Percentiles rank a stretch among this genome's conserved stretches.
These are phyloP conservation scores for Alternaria conjuncta DNA, from an alignment of 2,329 filamentous ascomycete genomes.

Conservation along the genomic window DNA sequence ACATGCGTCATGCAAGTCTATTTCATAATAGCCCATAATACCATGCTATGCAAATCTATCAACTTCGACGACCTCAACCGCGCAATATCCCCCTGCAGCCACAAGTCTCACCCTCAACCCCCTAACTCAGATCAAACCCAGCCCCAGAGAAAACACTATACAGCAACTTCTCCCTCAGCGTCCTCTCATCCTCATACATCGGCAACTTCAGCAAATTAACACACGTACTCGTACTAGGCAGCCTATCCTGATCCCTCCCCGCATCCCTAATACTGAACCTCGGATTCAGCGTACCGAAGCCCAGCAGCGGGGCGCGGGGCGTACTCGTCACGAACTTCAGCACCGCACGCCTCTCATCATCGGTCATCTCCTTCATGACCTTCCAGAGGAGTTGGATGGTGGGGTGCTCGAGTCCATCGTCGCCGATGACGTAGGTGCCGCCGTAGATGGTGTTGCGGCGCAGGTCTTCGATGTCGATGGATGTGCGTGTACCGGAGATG, in stretches of 20 bases:
- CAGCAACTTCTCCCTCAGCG: slow-evolving; percentile 78
- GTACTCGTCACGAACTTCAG: slow-evolving; percentile 96
- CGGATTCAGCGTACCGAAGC: slow-evolving; percentile 85
- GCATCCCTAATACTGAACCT: slow-evolving; percentile 89
- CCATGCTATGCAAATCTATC: neutral
- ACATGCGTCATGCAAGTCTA: no score
- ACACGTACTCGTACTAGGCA: slow-evolving; percentile 95
- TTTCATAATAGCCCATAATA: neutral
- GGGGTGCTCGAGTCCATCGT: slow-evolving; percentile 84
- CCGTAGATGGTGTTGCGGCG: slow-evolving; percentile 84
- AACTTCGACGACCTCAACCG: no score
- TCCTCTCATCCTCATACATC: slow-evolving; percentile 71
- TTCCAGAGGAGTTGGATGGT: slow-evolving; percentile 90
- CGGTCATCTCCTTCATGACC: slow-evolving; percentile 77
- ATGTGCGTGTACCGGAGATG: slow-evolving; percentile 83
- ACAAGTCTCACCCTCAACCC: neutral
- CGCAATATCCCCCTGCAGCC: neutral
- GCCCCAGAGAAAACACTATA: slow-evolving; percentile 91
- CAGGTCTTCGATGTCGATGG: slow-evolving; percentile 87
- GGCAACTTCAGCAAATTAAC: slow-evolving; percentile 94
- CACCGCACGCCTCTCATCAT: slow-evolving; percentile 80
- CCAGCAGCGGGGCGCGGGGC: slow-evolving; percentile 84
- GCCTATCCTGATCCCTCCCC: slow-evolving; percentile 73
- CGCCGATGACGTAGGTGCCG: slow-evolving; percentile 87
- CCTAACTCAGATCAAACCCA: slow-evolving; percentile 74